phyloP scores from a whole-genome alignment of 306 rosid genomes.

The Prosopis cineraria region DNA sequence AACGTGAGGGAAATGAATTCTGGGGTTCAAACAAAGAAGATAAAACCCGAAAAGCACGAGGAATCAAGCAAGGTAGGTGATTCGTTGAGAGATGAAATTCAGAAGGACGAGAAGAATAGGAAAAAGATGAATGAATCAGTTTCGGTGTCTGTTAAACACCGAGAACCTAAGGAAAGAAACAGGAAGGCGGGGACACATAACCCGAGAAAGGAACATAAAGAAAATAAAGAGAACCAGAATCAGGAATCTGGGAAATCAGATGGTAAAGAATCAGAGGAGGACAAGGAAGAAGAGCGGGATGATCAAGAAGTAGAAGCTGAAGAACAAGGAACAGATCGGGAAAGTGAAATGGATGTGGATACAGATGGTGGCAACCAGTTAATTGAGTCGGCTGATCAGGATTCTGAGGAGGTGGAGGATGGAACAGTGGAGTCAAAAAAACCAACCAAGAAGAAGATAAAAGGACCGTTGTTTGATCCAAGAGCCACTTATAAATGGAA shows the following conservation, averaged over 20 bases:
- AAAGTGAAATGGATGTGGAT: conserved; percentile 45
- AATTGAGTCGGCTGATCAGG: conserved; percentile 56
- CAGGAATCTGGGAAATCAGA: conserved; percentile 39
- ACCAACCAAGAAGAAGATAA: conserved; percentile 44
- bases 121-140: conserved; percentile 47
- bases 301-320: conserved; percentile 52
- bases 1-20: conserved; percentile 31
- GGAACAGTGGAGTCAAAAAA: conserved; percentile 45
- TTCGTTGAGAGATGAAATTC: conserved; percentile 38
- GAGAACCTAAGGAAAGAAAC: conserved; percentile 43
- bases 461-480: conserved; percentile 84
- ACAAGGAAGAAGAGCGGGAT: conserved; percentile 48
- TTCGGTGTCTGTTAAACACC: conserved; percentile 32
- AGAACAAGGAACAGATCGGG: conserved; percentile 46
- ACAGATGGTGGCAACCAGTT: conserved; percentile 42
- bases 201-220: conserved; percentile 46
- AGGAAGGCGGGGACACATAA: conserved; percentile 41
- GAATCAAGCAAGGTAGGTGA: conserved; percentile 20
- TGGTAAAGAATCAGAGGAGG: conserved; percentile 40
- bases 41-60: conserved; percentile 32
- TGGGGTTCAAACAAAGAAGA: conserved; percentile 30
- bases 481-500: conserved; percentile 78
- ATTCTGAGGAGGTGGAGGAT: conserved; percentile 52
- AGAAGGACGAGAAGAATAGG: conserved; percentile 33
- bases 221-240: conserved; percentile 35